Evolutionary conservation across 169 alveolate species (phyloP).

Genomic region (Plasmodium blacklocki): DNA sequence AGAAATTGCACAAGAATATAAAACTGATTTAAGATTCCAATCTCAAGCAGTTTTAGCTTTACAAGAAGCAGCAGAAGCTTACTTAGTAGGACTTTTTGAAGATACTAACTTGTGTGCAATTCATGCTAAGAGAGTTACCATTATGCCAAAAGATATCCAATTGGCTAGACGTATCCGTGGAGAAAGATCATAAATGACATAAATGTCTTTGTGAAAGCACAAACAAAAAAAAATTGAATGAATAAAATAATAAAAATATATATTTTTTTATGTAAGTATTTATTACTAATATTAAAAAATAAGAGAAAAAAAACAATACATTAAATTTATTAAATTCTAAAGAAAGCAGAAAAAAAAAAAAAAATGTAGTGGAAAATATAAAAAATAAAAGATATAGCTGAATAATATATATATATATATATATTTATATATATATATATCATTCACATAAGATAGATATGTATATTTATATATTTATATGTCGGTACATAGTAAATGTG

Average conservation of each 20-base stretch:
- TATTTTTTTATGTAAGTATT: too few species aligned
- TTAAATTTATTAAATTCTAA: too few species aligned
- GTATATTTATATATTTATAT: too few species aligned
- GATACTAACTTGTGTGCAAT: constrained; percentile 99
- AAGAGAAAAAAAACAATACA: neutral
- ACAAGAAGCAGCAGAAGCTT: constrained; percentile 99
- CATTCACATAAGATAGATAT: too few species aligned
- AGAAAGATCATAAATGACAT: constrained; percentile 90
- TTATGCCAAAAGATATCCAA: constrained; percentile 99
- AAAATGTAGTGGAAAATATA: too few species aligned
- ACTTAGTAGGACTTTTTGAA: constrained; percentile 98
- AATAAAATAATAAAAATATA: neutral
- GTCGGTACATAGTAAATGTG: too few species aligned
- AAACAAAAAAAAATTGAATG: constrained; percentile 3
- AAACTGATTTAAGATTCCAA: constrained; percentile 95
- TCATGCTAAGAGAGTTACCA: constrained; percentile 99
- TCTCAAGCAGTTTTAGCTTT: constrained; percentile 96
- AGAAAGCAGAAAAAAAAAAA: too few species aligned
- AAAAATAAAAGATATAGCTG: too few species aligned
- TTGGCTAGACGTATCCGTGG: constrained; percentile 99
- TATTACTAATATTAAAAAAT: neutral
- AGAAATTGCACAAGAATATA: constrained; percentile 96
- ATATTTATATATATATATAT: too few species aligned
- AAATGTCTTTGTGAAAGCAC: neutral
- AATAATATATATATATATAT: too few species aligned